Percentiles rank a stretch among this genome's conserved stretches.
phyloP scores from a whole-genome alignment of 495 filamentous ascomycete species.

The Aspergillus bridgeri region DNA sequence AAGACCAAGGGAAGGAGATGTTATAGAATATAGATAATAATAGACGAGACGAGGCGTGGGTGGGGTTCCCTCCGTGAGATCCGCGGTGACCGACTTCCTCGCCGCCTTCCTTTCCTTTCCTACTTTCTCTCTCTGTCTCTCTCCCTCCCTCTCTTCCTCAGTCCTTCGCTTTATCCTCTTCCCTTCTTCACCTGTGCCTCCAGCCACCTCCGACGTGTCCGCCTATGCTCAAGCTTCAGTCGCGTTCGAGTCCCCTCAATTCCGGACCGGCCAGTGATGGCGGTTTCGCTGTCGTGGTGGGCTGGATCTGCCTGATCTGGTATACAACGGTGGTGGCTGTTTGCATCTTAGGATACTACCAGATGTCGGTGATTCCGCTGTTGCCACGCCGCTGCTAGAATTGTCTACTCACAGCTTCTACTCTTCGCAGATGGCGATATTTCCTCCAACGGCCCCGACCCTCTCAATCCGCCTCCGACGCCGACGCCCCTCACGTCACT shows the following conservation, averaged over 20 bases:
- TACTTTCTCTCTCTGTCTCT: not conserved
- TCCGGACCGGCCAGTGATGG: slow-evolving; percentile 32
- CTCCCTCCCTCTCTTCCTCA: not conserved
- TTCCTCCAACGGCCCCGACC: slow-evolving; percentile 38
- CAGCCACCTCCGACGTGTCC: slow-evolving; percentile 9
- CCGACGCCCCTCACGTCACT: slow-evolving; percentile 72
- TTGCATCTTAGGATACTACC: slow-evolving; percentile 54
- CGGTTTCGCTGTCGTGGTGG: slow-evolving; percentile 33
- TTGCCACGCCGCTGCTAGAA: not conserved
- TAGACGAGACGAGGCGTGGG: not conserved
- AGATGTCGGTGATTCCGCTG: slow-evolving; percentile 47
- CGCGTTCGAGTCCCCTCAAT: slow-evolving; percentile 22
- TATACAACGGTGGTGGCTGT: slow-evolving; percentile 53
- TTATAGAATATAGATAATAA: not conserved
- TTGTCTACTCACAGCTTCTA: not conserved
- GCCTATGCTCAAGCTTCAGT: slow-evolving; percentile 37
- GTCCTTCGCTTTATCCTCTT: too few species aligned
- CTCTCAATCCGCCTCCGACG: slow-evolving; percentile 27
- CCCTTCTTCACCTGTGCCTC: not conserved
- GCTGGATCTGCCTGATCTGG: slow-evolving; percentile 57
- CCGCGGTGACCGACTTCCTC: not conserved
- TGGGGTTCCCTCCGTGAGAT: not conserved
- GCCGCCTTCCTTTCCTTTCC: not conserved
- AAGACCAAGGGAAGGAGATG: not conserved
- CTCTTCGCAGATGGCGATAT: slow-evolving; percentile 40